Conservation (phyloP, 805 yeast species). For the Candida germanica region DNA sequence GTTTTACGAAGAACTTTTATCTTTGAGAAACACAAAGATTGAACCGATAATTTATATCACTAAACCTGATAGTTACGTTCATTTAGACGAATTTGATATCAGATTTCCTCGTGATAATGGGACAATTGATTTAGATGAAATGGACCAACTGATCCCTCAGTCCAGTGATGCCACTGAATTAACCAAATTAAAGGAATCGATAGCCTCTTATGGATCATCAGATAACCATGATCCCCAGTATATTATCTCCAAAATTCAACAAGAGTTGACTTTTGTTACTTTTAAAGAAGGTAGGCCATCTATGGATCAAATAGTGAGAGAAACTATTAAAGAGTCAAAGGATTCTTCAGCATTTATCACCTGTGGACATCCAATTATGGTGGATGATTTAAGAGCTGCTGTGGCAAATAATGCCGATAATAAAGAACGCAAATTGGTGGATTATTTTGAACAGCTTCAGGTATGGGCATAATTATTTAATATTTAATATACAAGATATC, state of each 20-base stretch:
- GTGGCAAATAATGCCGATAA: slow-evolving; percentile 39
- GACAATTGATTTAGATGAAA: background rate
- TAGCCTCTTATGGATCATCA: slow-evolving; percentile 2
- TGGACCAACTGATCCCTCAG: slow-evolving; percentile 29
- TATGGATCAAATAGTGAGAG: slow-evolving; percentile 33
- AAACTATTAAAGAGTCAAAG: slow-evolving; percentile 31
- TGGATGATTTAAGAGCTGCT: slow-evolving; percentile 51
- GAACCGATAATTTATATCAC: slow-evolving; percentile 27
- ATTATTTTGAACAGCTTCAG: slow-evolving; percentile 73
- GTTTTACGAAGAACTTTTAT: slow-evolving; percentile 44
- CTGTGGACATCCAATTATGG: slow-evolving; percentile 64
- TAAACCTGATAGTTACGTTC: slow-evolving; percentile 34
- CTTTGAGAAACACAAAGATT: slow-evolving; percentile 23
- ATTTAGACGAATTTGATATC: slow-evolving; percentile 12
- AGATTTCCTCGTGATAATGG: slow-evolving; percentile 8
- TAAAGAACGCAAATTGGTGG: slow-evolving; percentile 47
- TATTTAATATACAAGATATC: slow-evolving; percentile 1
- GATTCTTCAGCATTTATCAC: slow-evolving; percentile 51
- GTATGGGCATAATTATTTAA: slow-evolving; percentile 47
- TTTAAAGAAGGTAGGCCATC: slow-evolving; percentile 50
- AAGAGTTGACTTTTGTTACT: slow-evolving; percentile 28
- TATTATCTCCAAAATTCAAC: slow-evolving; percentile 13
- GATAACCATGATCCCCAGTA: slow-evolving; percentile 1
- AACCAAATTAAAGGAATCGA: slow-evolving; percentile 1
- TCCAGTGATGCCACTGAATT: slow-evolving; percentile 38